Evolutionary conservation across 371 early-diverging fungal genomes (phyloP), one percentile per base, ranked within the genome.

Genomic region (Phascolomyces articulosus): DNA sequence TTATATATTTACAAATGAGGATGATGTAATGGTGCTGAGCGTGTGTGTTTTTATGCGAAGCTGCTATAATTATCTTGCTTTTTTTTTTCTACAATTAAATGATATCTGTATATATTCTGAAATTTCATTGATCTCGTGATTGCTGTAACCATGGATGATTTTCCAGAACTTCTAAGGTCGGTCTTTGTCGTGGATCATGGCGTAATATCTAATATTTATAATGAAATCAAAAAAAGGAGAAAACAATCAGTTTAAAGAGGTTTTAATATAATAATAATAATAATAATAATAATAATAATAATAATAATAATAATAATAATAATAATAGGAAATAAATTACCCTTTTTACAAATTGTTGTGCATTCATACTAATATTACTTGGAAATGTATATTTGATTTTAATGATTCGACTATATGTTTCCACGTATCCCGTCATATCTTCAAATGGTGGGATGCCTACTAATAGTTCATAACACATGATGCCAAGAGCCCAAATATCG

Each of bases 401-500:
- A 29, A 87, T 85, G 60, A 99, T 98, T 28, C 88, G 82, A 29
- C 80, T 78, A 69, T 95, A 96, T 0, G 95, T 97, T 34, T 87
- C 92, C 60, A 74, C 80, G 58, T 87, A 84, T 27, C 80, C 80
- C 2, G 67, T 62, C 20, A 60, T 3, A n/a, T 89, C 93, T 69
- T 96, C 97, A 82, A 99, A 99, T 2, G 99, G 99, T 0, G 99
- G 95, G 0, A 77, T 79, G 8, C 99, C 99, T 4, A 93, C 93
- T 16, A 98, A 70, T 63, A 99, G 91, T 80, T 99, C 99, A 78
- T 95, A 99, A 61, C 88, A 86, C 21, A 99, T 83, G 15, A 99
- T 91, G 4, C 99, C 99, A 26, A 99, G 70, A 21, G 96, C 90
- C 99, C 99, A 99, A 40, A 98, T 71, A 77, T 99, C 99, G 11